phyloP scores from a whole-genome alignment of 768 basidiomycete genomes.

The Megacollybia marginata region DNA sequence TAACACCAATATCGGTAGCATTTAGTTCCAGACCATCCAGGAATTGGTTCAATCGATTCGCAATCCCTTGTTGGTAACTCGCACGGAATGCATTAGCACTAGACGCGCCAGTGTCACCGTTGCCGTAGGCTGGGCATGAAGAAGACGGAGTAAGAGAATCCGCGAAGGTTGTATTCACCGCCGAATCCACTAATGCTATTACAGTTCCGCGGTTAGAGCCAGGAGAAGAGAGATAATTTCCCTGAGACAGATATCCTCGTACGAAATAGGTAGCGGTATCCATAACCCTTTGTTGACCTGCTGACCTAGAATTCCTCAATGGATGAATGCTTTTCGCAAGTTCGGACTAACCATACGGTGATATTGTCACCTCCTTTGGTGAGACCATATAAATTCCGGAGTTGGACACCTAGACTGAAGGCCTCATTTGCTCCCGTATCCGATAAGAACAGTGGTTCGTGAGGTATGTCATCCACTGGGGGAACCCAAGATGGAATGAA shows the following conservation, averaged over 20 bases:
- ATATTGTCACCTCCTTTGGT: conserved; percentile 32
- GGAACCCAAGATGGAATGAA: conserved; percentile 34
- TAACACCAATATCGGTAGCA: conserved; percentile 29
- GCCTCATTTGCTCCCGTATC: conserved; percentile 31
- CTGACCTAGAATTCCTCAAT: conserved; percentile 24
- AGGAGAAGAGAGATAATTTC: conserved; percentile 26
- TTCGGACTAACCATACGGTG: conserved; percentile 28
- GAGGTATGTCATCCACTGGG: conserved; percentile 30
- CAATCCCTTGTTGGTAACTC: conserved; percentile 24
- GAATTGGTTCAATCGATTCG: conserved; percentile 26
- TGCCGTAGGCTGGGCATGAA: conserved; percentile 27
- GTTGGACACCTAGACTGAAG: conserved; percentile 30
- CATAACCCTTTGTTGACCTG: conserved; percentile 31
- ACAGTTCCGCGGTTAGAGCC: conserved; percentile 25
- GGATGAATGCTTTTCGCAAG: not conserved
- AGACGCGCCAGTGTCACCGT: conserved; percentile 20
- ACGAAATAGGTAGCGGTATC: conserved; percentile 34
- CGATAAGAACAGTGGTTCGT: conserved; percentile 31
- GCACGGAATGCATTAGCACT: conserved; percentile 23
- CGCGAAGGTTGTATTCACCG: conserved; percentile 30
- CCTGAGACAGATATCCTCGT: conserved; percentile 34
- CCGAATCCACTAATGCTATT: conserved; percentile 31
- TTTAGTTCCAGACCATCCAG: conserved; percentile 27
- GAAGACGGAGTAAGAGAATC: conserved; percentile 34
- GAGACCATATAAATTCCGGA: conserved; percentile 31